phyloP scores from a whole-genome alignment of 495 filamentous ascomycete species.

The Penicillium angulare region DNA sequence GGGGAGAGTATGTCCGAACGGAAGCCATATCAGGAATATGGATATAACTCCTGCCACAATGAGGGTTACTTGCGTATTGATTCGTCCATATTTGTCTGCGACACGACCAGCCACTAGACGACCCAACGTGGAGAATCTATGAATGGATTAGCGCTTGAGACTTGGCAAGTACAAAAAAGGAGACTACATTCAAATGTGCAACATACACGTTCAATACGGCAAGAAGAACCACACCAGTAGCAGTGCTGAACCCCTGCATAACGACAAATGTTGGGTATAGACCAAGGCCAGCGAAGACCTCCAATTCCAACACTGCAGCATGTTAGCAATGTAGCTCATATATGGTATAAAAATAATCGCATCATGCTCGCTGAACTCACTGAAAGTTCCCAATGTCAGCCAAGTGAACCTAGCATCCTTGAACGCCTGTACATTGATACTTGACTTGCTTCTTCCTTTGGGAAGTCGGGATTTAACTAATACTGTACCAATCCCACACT shows the following conservation, averaged over 20 bases:
- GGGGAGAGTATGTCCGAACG: conserved; percentile 48
- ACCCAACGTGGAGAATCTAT: conserved; percentile 48
- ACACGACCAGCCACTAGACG: conserved; percentile 67
- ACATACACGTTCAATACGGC: conserved; percentile 35
- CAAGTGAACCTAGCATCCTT: conserved; percentile 44
- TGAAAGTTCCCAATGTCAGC: conserved; percentile 37
- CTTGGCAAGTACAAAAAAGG: neutral
- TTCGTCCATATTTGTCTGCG: conserved; percentile 69
- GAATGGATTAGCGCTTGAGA: neutral
- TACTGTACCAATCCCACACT: conserved; percentile 46
- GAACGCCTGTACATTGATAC: conserved; percentile 58
- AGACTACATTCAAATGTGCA: too few species aligned
- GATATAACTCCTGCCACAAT: conserved; percentile 47
- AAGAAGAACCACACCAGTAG: conserved; percentile 33
- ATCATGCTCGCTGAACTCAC: conserved; percentile 14
- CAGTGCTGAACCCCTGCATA: conserved; percentile 35
- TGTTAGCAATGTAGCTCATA: conserved; percentile 27
- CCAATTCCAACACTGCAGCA: conserved; percentile 43
- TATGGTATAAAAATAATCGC: too few species aligned
- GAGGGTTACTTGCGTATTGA: conserved; percentile 51
- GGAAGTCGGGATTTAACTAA: conserved; percentile 36
- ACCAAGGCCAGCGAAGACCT: conserved; percentile 50
- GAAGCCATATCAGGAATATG: conserved; percentile 58
- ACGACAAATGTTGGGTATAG: conserved; percentile 51
- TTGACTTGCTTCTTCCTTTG: conserved; percentile 30